phyloP scores from a whole-genome alignment of 1,284 basidiomycete species.

The Trametes sp. region DNA sequence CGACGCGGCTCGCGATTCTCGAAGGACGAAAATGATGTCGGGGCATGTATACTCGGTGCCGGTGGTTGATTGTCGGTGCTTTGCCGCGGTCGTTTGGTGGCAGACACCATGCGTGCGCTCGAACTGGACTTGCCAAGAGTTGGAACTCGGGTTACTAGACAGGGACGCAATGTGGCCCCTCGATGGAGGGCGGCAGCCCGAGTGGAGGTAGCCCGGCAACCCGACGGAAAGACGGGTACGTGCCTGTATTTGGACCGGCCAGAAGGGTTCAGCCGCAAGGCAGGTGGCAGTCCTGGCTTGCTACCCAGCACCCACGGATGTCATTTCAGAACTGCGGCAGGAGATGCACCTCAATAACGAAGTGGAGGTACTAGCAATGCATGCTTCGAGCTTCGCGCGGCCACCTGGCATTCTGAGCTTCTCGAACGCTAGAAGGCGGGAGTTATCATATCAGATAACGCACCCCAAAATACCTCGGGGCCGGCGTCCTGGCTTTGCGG shows the following conservation, averaged over 20 bases:
- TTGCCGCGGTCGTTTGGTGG: not conserved
- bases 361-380: not conserved
- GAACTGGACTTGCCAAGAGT: not conserved
- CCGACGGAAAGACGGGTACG: constrained; percentile 18
- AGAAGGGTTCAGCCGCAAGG: constrained; percentile 6
- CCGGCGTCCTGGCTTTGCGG: constrained; percentile 6
- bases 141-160: too few species aligned
- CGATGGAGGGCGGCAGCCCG: constrained; percentile 2
- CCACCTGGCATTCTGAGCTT: not conserved
- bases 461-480: constrained; percentile 3
- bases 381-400: not conserved
- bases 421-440: constrained; percentile 15
- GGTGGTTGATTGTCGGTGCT: constrained; percentile 8
- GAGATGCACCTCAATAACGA: not conserved
- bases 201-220: constrained; percentile 8
- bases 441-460: constrained; percentile 26
- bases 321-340: not conserved
- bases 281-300: not conserved
- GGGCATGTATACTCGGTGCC: constrained; percentile 3
- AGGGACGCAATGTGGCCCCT: too few species aligned
- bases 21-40: not conserved
- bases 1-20: not conserved
- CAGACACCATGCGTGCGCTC: not conserved
- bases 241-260: constrained; percentile 20
- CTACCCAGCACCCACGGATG: not conserved